Conservation (phyloP, 108 stramenopile species). For the Mediolabrus comicus region DNA sequence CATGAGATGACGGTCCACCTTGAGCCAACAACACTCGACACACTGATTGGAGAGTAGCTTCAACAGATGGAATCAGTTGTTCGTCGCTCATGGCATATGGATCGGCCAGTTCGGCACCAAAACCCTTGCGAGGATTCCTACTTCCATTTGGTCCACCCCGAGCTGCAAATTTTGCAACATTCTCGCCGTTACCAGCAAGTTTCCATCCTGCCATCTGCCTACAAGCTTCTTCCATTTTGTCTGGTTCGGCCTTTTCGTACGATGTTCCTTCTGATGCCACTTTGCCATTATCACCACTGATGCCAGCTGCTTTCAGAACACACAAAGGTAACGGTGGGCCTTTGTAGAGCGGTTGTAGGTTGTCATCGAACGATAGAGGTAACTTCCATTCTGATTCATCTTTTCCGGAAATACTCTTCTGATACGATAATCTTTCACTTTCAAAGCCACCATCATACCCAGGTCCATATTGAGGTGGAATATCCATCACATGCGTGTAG, state of each 20-base stretch:
- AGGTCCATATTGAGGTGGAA: conserved; percentile 65
- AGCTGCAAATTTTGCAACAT: conserved; percentile 69
- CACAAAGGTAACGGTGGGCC: conserved; percentile 75
- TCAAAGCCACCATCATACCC: conserved; percentile 80
- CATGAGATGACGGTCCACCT: conserved; percentile 36
- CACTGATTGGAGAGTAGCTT: conserved; percentile 60
- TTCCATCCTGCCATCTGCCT: conserved; percentile 84
- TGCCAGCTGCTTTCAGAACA: conserved; percentile 62
- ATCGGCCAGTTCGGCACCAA: conserved; percentile 82
- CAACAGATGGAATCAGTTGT: conserved; percentile 48
- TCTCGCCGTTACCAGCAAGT: conserved; percentile 60
- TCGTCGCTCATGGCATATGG: conserved; percentile 73
- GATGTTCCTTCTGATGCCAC: conserved; percentile 57
- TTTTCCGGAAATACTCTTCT: conserved; percentile 53
- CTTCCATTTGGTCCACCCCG: conserved; percentile 75
- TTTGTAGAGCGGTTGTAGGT: conserved; percentile 71
- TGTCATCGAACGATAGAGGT: conserved; percentile 73
- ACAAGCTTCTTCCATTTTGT: conserved; percentile 59
- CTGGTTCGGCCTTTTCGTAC: conserved; percentile 58
- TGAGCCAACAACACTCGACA: conserved; percentile 52
- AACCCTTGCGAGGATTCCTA: conserved; percentile 75
- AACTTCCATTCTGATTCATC: conserved; percentile 63
- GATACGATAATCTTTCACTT: conserved; percentile 48
- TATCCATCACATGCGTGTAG: conserved; percentile 80
- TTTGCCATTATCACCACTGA: conserved; percentile 43